These are phyloP conservation scores for Candida sanyaensis DNA, from an alignment of 1,139 yeast species.

Conservation along the genomic window DNA sequence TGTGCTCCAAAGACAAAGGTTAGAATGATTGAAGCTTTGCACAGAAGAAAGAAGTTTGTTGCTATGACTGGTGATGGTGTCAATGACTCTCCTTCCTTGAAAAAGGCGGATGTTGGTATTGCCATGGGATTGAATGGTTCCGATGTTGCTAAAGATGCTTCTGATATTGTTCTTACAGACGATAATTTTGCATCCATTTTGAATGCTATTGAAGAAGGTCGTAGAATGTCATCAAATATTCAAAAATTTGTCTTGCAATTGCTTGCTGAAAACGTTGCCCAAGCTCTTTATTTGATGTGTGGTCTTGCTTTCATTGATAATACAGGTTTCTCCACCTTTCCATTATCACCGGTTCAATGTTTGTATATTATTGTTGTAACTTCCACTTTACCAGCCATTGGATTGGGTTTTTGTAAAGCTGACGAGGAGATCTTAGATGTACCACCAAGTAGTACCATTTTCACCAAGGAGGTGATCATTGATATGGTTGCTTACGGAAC, in stretches of 20 bases:
- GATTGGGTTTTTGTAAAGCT: slow-evolving; percentile 72
- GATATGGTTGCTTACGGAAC: slow-evolving; percentile 80
- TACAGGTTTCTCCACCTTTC: slow-evolving; percentile 66
- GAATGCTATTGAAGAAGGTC: slow-evolving; percentile 70
- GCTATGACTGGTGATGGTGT: slow-evolving; percentile 94
- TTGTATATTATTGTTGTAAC: slow-evolving; percentile 80
- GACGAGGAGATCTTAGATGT: slow-evolving; percentile 52
- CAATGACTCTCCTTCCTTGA: slow-evolving; percentile 80
- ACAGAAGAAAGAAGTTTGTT: slow-evolving; percentile 66
- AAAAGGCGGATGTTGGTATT: slow-evolving; percentile 79
- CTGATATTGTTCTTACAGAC: slow-evolving; percentile 55
- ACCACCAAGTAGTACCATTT: slow-evolving; percentile 66
- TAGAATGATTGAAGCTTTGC: slow-evolving; percentile 80
- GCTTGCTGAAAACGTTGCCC: slow-evolving; percentile 78
- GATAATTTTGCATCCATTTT: slow-evolving; percentile 55
- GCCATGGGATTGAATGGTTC: slow-evolving; percentile 51
- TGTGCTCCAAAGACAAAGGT: slow-evolving; percentile 88
- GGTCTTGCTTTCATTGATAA: slow-evolving; percentile 71
- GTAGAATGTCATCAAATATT: slow-evolving; percentile 79
- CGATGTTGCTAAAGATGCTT: slow-evolving; percentile 62
- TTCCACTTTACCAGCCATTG: slow-evolving; percentile 85
- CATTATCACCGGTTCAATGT: slow-evolving; percentile 78
- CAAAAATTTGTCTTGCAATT: slow-evolving; percentile 80
- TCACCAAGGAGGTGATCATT: slow-evolving; percentile 67
- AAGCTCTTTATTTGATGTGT: slow-evolving; percentile 68